These are phyloP conservation scores for Epicoccum nigrum DNA, from an alignment of 2,329 filamentous ascomycete genomes.

Conservation along the genomic window DNA sequence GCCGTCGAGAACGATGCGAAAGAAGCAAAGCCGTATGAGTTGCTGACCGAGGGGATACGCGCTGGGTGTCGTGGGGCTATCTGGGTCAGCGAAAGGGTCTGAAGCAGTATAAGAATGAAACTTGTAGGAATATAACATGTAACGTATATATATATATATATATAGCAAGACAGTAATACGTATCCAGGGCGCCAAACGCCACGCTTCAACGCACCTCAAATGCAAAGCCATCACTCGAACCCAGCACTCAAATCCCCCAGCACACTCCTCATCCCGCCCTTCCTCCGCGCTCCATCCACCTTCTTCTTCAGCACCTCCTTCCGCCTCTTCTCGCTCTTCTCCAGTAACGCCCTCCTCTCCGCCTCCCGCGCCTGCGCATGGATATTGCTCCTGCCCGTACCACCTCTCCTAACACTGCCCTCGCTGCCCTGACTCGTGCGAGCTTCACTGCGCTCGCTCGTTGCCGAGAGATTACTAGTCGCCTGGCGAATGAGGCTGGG, in stretches of 20 bases:
- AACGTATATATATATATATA: background rate
- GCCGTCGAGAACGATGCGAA: slow-evolving; percentile 93
- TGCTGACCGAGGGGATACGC: slow-evolving; percentile 84
- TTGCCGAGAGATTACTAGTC: slow-evolving; percentile 61
- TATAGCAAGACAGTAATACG: background rate
- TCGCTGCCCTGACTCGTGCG: slow-evolving; percentile 22
- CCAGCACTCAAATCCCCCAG: slow-evolving; percentile 40
- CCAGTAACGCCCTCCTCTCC: slow-evolving; percentile 58
- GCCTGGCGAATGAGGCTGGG: slow-evolving; percentile 75
- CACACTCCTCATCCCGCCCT: slow-evolving; percentile 41
- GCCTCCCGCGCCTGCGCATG: slow-evolving; percentile 65
- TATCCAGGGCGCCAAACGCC: background rate
- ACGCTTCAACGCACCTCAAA: background rate
- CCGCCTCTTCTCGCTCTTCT: slow-evolving; percentile 59
- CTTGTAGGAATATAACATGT: background rate
- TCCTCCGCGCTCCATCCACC: slow-evolving; percentile 39
- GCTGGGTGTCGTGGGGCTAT: slow-evolving; percentile 92
- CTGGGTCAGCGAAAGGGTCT: slow-evolving; percentile 82
- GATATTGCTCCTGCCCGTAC: slow-evolving; percentile 65
- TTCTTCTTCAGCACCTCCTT: slow-evolving; percentile 56
- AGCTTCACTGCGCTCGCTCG: slow-evolving; percentile 37
- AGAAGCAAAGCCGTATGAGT: slow-evolving; percentile 85
- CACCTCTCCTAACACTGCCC: slow-evolving; percentile 53
- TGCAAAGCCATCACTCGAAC: slow-evolving; percentile 39
- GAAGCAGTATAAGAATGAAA: slow-evolving; percentile 9